A percentile compares a stretch with the other conserved stretches of the same genome.
Evolutionary conservation across 805 yeast genomes (phyloP).

Genomic region (Zygoascus biomembranicola): DNA sequence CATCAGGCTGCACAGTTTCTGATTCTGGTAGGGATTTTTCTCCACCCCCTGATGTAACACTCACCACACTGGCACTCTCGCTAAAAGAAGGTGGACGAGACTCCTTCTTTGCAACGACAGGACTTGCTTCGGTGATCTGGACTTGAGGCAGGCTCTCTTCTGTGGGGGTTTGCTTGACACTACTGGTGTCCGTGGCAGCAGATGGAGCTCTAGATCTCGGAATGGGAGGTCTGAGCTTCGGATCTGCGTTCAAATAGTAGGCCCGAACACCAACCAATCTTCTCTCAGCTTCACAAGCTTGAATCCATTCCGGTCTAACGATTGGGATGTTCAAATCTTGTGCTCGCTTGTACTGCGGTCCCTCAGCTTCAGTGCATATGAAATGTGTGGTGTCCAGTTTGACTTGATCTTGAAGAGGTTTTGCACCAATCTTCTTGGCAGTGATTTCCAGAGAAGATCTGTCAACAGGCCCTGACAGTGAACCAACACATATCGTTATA

Average conservation of each 20-base stretch:
- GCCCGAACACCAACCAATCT: slow-evolving; percentile 90
- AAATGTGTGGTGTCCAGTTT: slow-evolving; percentile 92
- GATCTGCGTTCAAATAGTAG: slow-evolving; percentile 36
- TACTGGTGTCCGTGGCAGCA: background rate
- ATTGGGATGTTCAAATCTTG: slow-evolving; percentile 81
- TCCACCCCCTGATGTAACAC: background rate
- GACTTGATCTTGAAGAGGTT: slow-evolving; percentile 63
- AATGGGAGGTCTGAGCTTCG: slow-evolving; percentile 21
- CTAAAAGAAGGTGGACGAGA: background rate
- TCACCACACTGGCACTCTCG: background rate
- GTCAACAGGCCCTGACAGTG: slow-evolving; percentile 40
- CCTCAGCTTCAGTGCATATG: slow-evolving; percentile 61
- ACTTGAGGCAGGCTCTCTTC: background rate
- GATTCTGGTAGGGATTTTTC: background rate
- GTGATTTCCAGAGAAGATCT: slow-evolving; percentile 52
- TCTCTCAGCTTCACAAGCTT: slow-evolving; percentile 85
- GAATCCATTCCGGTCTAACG: slow-evolving; percentile 93
- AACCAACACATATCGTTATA: slow-evolving; percentile 84
- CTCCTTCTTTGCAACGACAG: background rate
- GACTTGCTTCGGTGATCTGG: background rate
- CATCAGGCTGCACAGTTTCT: too few relatives aligned
- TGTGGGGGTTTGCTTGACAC: background rate
- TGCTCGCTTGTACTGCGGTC: slow-evolving; percentile 75
- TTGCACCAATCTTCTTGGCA: slow-evolving; percentile 70
- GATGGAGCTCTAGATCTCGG: slow-evolving; percentile 16